Base-by-base conservation (phyloP, 2,329 filamentous ascomycete species). In the Colletotrichum gigasporum region DNA sequence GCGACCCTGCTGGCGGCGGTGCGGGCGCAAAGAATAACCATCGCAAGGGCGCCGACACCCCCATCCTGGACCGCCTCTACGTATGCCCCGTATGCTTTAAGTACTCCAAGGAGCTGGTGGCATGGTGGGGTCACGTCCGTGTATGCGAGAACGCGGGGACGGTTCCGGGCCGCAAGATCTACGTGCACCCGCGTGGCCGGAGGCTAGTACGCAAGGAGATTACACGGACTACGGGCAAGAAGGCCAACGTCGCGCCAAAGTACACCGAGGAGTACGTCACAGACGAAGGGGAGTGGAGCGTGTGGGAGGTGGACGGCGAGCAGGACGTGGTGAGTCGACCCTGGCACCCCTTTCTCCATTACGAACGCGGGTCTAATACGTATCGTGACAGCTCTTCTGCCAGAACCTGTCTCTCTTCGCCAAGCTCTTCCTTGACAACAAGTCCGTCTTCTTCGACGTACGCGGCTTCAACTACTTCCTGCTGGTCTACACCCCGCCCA, bases 371-470 rank as follows among this genome's bases (percentile, higher is more conserved):
- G 5, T 18, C 53, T 54, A 16, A 54, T 39, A n/a, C 10, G n/a
- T n/a, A 20, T 18, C 6, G 12, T 12, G 1, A 8, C 65, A 90
- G 85, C 86, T 97, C 28, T 98, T 97, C 76, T 94, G 93, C 70
- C 96, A 98, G 78, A 97, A 97, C 71, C 86, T 99, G 11, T 97
- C 93, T 9, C 89, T 99, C 45, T 97, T 98, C 76, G 94, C 94
- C 26, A 99, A 98, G 78, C 88, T 99, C 44, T 99, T 98, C 77
- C 91, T 99, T 68, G 94, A 98, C 77, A 97, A 96, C 74, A 99
- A 99, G 75, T 97, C 93, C 7, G 94, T 99, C 70, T 98, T 97
- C 79, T 99, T 97, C 82, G 96, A 99, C 73, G 94, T 97, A 45
- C 89, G 90, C 4, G 93, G 92, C 53, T 99, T 99, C 80, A 90